Evolutionary conservation across 176 grass and related monocot genomes (phyloP).

Genomic region (Carex pumila): DNA sequence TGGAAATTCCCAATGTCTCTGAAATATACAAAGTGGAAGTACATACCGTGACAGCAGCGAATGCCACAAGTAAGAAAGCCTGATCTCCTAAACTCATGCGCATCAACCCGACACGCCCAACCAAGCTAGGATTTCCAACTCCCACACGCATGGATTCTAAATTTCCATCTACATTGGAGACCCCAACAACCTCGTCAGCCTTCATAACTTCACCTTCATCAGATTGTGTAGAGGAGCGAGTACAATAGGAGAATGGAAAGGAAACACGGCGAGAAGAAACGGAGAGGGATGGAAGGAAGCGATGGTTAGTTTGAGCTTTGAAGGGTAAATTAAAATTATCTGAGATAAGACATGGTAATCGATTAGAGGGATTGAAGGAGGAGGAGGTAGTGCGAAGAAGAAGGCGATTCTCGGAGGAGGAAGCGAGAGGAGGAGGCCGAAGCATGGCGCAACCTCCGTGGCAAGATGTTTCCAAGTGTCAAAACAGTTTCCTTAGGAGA

Average conservation of each 20-base stretch:
- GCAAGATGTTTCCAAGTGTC: neutral
- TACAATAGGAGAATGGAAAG: neutral
- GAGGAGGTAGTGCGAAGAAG: neutral
- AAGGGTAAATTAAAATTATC: neutral
- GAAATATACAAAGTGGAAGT: neutral
- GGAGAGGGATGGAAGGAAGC: neutral
- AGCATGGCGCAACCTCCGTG: conserved; percentile 11
- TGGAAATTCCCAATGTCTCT: neutral
- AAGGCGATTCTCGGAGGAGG: conserved; percentile 7
- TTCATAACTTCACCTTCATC: neutral
- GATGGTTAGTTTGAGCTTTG: neutral
- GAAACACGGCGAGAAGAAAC: neutral
- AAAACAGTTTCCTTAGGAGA: neutral
- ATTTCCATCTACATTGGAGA: neutral
- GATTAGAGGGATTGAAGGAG: neutral
- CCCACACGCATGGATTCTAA: conserved; percentile 27
- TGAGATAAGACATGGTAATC: neutral
- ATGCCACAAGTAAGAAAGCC: conserved; percentile 53
- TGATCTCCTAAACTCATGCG: conserved; percentile 48
- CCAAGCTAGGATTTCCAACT: conserved; percentile 19
- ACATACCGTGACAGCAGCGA: conserved; percentile 45
- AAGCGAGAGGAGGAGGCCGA: conserved; percentile 19
- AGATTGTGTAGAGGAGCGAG: neutral
- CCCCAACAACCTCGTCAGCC: neutral
- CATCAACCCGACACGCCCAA: conserved; percentile 1